Evolutionary conservation across 148 eudicot genomes (phyloP).

Genomic region (Rhododendron simsii): DNA sequence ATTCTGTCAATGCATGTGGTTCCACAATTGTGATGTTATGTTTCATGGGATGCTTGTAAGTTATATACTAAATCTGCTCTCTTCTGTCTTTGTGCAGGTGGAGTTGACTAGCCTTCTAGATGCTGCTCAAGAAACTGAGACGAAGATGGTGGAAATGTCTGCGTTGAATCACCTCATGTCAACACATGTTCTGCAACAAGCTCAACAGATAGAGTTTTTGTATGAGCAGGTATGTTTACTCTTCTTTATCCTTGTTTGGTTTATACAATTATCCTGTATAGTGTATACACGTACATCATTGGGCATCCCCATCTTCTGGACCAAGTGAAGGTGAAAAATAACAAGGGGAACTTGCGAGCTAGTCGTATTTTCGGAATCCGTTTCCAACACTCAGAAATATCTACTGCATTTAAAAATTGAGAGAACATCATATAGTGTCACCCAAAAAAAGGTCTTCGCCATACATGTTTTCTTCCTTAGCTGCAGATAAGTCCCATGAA

Average conservation of each 20-base stretch:
- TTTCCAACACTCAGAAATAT: not conserved
- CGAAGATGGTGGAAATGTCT: constrained; percentile 97
- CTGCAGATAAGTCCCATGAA: not conserved
- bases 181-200: constrained; percentile 89
- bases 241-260: not conserved
- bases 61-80: not conserved
- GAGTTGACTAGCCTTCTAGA: constrained; percentile 77
- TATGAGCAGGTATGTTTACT: constrained; percentile 70
- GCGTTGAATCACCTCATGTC: constrained; percentile 96
- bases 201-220: constrained; percentile 83
- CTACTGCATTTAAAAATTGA: not conserved
- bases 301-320: not conserved
- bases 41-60: not conserved
- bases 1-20: not conserved
- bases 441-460: not conserved
- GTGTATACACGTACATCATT: not conserved
- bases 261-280: not conserved
- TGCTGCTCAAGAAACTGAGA: constrained; percentile 88
- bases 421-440: not conserved
- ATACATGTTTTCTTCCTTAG: not conserved
- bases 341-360: not conserved
- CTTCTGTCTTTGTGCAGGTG: constrained; percentile 36
- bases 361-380: not conserved
- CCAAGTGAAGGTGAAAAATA: not conserved
- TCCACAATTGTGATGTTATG: not conserved